Conservation (phyloP, 2,329 filamentous ascomycete genomes). For the Rhynchosporium graminicola region DNA sequence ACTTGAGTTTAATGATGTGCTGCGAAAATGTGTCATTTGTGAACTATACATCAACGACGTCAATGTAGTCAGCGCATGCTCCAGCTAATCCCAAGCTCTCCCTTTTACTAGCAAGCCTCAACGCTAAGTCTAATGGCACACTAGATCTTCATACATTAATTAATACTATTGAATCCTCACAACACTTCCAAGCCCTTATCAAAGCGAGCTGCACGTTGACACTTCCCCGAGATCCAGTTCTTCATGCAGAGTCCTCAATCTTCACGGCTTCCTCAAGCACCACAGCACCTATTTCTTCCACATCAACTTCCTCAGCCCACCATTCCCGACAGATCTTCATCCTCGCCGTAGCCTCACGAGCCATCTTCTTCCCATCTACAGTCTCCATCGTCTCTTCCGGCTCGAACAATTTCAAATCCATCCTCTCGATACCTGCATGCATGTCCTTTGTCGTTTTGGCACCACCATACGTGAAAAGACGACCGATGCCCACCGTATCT, state of each 20-base stretch:
- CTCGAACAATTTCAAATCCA: conserved; percentile 71
- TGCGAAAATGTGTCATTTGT: no score
- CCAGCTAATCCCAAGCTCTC: no score
- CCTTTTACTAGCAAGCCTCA: no score
- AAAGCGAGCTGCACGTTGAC: not conserved
- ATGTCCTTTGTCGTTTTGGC: conserved; percentile 57
- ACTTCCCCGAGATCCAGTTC: not conserved
- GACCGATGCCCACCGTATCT: conserved; percentile 79
- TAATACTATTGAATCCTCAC: no score
- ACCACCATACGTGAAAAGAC: conserved; percentile 76
- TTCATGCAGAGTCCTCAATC: not conserved
- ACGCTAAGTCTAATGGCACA: no score
- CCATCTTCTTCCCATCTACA: conserved; percentile 52
- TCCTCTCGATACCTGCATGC: conserved; percentile 67
- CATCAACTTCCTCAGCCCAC: conserved; percentile 52
- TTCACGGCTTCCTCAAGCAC: conserved; percentile 7
- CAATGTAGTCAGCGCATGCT: no score
- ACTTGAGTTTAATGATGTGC: no score
- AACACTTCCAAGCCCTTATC: no score
- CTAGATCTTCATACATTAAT: no score
- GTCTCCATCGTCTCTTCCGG: conserved; percentile 61
- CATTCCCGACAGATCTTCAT: conserved; percentile 54
- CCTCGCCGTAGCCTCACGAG: conserved; percentile 51
- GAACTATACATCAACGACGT: no score
- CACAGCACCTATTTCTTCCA: conserved; percentile 12